Conservation (phyloP, 352 stramenopile species). For the Globisporangium okanoganense region DNA sequence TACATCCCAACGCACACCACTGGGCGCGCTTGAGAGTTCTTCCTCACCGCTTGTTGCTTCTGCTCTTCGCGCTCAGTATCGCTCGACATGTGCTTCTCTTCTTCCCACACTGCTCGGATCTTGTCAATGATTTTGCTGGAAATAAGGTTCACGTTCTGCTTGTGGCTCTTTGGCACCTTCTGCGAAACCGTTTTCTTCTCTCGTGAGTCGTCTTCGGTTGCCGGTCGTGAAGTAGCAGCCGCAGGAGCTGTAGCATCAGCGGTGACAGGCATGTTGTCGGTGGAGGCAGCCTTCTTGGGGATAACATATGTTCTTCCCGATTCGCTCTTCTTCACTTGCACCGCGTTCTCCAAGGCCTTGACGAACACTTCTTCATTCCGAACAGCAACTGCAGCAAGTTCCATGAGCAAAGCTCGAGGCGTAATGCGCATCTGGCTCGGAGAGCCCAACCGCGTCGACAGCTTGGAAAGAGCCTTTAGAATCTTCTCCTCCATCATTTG, state of each 20-base stretch:
- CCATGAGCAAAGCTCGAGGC: conserved; percentile 73
- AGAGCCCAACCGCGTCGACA: conserved; percentile 64
- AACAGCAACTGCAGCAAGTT: conserved; percentile 64
- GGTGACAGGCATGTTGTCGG: conserved; percentile 6
- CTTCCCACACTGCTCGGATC: conserved; percentile 47
- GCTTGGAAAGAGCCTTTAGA: conserved; percentile 64
- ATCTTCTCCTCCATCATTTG: conserved; percentile 88
- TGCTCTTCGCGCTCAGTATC: conserved; percentile 9
- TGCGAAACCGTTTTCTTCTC: conserved; percentile 23
- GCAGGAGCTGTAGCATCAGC: background rate
- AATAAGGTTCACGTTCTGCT: conserved; percentile 55
- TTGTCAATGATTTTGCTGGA: conserved; percentile 63
- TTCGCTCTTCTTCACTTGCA: conserved; percentile 77
- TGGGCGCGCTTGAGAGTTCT: conserved; percentile 10
- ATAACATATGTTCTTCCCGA: conserved; percentile 78
- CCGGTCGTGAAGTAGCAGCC: conserved; percentile 12
- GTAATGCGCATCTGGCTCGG: conserved; percentile 79
- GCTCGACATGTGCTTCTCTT: conserved; percentile 32
- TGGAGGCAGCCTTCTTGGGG: conserved; percentile 18
- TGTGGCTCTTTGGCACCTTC: conserved; percentile 66
- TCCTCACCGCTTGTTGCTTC: conserved; percentile 11
- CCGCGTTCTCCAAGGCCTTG: conserved; percentile 58
- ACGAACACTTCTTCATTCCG: conserved; percentile 79
- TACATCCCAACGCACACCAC: conserved; percentile 62
- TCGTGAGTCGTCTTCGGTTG: conserved; percentile 16